Percentiles rank a stretch among this genome's conserved stretches.
Conservation (phyloP, 495 filamentous ascomycete species). For the Neurospora sp. region DNA sequence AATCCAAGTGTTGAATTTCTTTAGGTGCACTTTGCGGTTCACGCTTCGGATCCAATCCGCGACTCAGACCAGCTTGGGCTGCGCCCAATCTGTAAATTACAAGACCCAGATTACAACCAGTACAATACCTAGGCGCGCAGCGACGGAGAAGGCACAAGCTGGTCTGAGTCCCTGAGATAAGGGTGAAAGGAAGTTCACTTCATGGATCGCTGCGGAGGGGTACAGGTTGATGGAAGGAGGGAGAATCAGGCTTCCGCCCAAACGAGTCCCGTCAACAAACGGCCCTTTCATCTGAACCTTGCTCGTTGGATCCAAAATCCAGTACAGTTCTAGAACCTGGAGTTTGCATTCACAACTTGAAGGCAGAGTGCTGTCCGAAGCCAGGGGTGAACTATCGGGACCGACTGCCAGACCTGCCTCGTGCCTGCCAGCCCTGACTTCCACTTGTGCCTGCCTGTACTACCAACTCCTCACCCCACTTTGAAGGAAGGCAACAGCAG, state of each 20-base stretch:
- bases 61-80: too few species aligned
- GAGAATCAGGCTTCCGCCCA: not conserved
- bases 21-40: too few species aligned
- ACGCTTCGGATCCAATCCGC: too few species aligned
- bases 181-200: not conserved
- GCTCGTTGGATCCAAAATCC: not conserved
- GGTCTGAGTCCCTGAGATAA: too few species aligned
- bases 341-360: not conserved
- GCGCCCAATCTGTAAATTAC: too few species aligned
- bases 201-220: not conserved
- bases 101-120: too few species aligned
- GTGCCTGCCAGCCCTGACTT: not conserved
- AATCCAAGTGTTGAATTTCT: too few species aligned
- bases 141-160: too few species aligned
- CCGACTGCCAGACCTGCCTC: not conserved
- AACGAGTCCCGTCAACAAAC: not conserved
- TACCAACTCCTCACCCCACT: not conserved
- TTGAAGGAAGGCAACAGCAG: not conserved
- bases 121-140: too few species aligned
- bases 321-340: not conserved
- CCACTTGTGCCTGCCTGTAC: not conserved
- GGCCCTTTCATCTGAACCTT: not conserved
- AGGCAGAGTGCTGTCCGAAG: not conserved
- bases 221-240: not conserved
- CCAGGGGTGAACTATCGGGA: not conserved